Evolutionary conservation across 306 rosid species (phyloP), one percentile per base, ranked within the genome.

Genomic region (Quercus robur): DNA sequence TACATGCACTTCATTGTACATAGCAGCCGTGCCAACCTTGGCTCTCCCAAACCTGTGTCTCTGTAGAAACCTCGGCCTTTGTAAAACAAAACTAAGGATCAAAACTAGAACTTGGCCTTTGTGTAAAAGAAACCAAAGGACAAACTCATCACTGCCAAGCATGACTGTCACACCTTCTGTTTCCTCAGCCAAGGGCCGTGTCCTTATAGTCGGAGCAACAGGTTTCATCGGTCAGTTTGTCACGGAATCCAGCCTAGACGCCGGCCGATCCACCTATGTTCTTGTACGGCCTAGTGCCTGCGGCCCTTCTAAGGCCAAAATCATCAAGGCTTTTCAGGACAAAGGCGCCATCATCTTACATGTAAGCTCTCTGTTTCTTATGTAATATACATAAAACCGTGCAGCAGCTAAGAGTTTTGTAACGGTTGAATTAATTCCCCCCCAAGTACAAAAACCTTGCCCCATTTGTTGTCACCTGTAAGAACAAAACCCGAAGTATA

Each of bases 191-290:
- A 81, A 77, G 49, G 71, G 80, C 71, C 75, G 90, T 31, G 89
- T 88, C 2, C 81, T 92, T 2, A 28, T 92, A 0, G 75, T 56
- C 14, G 97, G 97, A 10, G 92, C 91, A 49, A 87, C 88, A 1
- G 97, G 97, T 3, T 89, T 91, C 77, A 91, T 91, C 30, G 97
- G 97, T 5, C 84, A 78, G 73, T 89, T 88, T 9, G 57, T 91
- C 11, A 85, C 94, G 2, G 84, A 85, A 44, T 94, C 92, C 11
- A 91, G 94, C 84, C 80, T 91, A 9, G 66, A 13, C 3, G 18
- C 80, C 1, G 88, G 87, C 9, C 80, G 63, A 12, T 73, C 86
- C 15, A 91, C 97, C 49, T 86, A 46, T 57, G 19, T 88, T 69
- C 88, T 91, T 3, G 41, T 84, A 52, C 87, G 92, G 41, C 83